Evolutionary conservation across 1,284 basidiomycete species (phyloP), one percentile per base, ranked within the genome.

Genomic region (Pseudozyma pruni): DNA sequence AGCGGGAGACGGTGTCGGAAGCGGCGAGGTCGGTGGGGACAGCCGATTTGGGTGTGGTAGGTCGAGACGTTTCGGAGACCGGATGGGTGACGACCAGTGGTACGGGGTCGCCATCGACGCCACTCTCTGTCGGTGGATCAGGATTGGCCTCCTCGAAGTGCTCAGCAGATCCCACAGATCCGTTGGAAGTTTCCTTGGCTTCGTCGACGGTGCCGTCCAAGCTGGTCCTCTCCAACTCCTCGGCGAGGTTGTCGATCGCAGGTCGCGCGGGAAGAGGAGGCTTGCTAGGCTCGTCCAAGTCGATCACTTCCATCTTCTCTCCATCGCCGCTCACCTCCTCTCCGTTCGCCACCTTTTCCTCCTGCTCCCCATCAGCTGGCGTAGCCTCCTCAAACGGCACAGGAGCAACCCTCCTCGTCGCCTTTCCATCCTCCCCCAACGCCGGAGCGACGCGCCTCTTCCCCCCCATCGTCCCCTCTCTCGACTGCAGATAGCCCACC

Each of bases 401-500:
- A 13, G 64, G 64, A 19, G 48, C 48, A 2, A 50, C 39, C 4
- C 48, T 33, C 20, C 27, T 6, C 6, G 7, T 11, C 27, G 27
- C 7, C 27, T 29, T 29, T 29, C 27, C 27, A 29, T 29, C 27
- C 27, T 29, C 7, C n/a, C n/a, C n/a, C 27, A 29, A 7, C 6
- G 47, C 25, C 14, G 54, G 54, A 2, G 54, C 55, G 2, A 63
- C 53, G 2, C 60, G 22, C 14, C 60, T 51, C 45, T 56, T 59
- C 0, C 48, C 60, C 11, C 60, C 60, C 20, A 48, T 43, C 9
- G 14, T 34, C 0, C 31, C 34, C 0, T 53, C 57, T 23, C 68
- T 48, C 5, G 25, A 33, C 22, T 54, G 49, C 57, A 53, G 62
- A 27, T 68, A 68, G n/a, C 55, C 41, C 7, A 44, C 39, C 16